Base-by-base conservation (phyloP, 2,329 filamentous ascomycete genomes). In the Phyllosticta capitalensis region DNA sequence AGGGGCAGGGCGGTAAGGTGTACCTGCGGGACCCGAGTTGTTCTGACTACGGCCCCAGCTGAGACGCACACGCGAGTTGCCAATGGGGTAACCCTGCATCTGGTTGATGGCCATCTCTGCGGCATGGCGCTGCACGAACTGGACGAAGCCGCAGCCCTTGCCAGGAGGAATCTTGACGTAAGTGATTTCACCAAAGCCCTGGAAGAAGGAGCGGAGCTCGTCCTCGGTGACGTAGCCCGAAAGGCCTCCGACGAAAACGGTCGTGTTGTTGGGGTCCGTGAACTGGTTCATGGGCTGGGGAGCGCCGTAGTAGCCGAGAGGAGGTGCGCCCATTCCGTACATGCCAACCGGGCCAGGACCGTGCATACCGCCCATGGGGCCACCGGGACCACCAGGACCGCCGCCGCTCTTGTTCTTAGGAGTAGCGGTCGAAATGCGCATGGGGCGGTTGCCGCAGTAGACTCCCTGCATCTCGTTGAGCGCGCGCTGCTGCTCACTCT, bases 101-200 rank as follows among this genome's bases (percentile, higher is more conserved):
- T 99, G 94, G 79, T 99, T 99, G 83, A 99, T 99, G 67, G 94
- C 94, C 94, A 99, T 99, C 79, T 99, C 94, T 14, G 94, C 94
- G 57, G 94, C 94, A 71, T 99, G 94, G 66, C 94, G 91, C 79
- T 99, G 94, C 60, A 99, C 94, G 68, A 99, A 99, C 77, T 99
- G 94, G 61, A 99, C 94, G 72, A 99, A 99, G 61, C 94, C 94
- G 71, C 94, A 99, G 67, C 94, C 94, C 84, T 99, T 99, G 78
- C 94, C 94, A 65, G 94, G 92, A 58, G 94, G 94, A 61, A 99
- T 99, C 86, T 99, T 99, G 79, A 99, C 94, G 74, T 99, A 99
- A 68, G 94, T 99, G 72, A 99, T 99, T 75, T 99, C 94, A 62
- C 94, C 94, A 65, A 99, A 99, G 67, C 94, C 94, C 76, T 99